A percentile compares a stretch with the other conserved stretches of the same genome.
These are phyloP conservation scores for Dendrocalamus latiflorus DNA, from an alignment of 202 grass and related monocot genomes.

Conservation along the genomic window DNA sequence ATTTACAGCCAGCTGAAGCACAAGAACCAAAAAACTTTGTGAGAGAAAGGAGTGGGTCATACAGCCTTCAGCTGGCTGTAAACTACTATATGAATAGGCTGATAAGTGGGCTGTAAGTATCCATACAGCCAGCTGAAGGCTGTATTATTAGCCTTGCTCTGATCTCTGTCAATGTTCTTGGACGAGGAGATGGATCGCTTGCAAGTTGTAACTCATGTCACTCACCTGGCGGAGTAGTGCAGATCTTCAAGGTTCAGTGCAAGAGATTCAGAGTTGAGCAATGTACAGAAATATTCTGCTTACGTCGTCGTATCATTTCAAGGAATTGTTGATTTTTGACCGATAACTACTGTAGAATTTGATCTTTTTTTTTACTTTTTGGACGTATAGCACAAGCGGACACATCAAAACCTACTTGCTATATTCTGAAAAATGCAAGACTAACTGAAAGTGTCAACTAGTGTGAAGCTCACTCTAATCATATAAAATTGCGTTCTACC, in stretches of 20 bases:
- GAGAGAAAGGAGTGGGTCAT: too few relatives aligned
- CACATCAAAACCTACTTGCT: not conserved
- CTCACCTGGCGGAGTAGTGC: not conserved
- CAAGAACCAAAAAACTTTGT: too few relatives aligned
- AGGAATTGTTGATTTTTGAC: not conserved
- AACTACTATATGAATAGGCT: too few relatives aligned
- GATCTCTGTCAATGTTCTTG: not conserved
- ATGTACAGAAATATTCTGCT: not conserved
- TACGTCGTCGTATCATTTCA: not conserved
- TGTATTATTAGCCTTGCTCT: too few relatives aligned
- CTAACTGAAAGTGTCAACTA: slow-evolving; percentile 27
- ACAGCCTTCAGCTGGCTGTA: too few relatives aligned
- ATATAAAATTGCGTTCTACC: slow-evolving; percentile 18
- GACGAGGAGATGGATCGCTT: not conserved
- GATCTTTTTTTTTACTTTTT: not conserved
- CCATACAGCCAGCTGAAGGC: too few relatives aligned
- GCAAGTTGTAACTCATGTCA: not conserved
- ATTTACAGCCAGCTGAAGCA: too few relatives aligned
- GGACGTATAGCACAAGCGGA: not conserved
- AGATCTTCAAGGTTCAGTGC: not conserved
- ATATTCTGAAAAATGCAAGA: slow-evolving; percentile 7
- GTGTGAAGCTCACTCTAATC: slow-evolving; percentile 34
- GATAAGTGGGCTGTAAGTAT: too few relatives aligned
- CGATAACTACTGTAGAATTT: not conserved
- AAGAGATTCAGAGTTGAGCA: not conserved